Percentiles rank a stretch among this genome's conserved stretches.
Conservation (phyloP, 352 stramenopile species). For the Globisporangium nagaii region DNA sequence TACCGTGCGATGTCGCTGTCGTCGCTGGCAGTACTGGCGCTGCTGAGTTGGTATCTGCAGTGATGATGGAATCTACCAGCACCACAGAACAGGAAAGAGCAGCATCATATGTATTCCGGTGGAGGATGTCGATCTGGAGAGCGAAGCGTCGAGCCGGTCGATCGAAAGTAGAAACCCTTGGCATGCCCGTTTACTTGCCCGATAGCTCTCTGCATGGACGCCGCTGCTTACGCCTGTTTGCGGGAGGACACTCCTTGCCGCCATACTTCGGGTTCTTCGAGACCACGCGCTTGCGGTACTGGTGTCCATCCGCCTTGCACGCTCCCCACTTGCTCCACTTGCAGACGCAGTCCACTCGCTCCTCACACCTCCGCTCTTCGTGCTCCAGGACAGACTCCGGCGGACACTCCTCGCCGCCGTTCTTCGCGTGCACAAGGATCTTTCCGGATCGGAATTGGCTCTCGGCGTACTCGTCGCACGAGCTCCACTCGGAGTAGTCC, state of each 20-base stretch:
- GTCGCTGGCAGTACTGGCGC: neutral
- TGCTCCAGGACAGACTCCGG: neutral
- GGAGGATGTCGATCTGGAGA: too few species aligned
- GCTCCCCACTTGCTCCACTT: constrained; percentile 4
- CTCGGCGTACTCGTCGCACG: constrained; percentile 7
- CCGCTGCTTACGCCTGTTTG: constrained; percentile 6
- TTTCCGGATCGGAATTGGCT: constrained; percentile 1
- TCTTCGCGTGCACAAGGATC: neutral
- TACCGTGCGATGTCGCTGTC: neutral
- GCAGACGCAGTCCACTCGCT: constrained; percentile 11
- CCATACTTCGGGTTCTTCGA: constrained; percentile 23
- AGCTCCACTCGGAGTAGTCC: constrained; percentile 23
- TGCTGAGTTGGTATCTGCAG: neutral
- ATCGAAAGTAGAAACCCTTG: neutral
- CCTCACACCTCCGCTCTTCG: constrained; percentile 1
- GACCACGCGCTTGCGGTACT: constrained; percentile 33
- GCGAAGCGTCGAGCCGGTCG: neutral
- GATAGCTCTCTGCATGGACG: neutral
- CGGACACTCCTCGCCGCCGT: neutral
- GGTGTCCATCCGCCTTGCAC: constrained; percentile 16
- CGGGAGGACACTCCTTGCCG: constrained; percentile 22
- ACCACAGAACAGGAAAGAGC: neutral
- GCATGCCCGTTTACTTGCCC: neutral
- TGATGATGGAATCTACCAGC: neutral
- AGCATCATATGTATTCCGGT: neutral